These are phyloP conservation scores for Trichomonascus vanleenenianus DNA, from an alignment of 805 yeast species.

Conservation along the genomic window DNA sequence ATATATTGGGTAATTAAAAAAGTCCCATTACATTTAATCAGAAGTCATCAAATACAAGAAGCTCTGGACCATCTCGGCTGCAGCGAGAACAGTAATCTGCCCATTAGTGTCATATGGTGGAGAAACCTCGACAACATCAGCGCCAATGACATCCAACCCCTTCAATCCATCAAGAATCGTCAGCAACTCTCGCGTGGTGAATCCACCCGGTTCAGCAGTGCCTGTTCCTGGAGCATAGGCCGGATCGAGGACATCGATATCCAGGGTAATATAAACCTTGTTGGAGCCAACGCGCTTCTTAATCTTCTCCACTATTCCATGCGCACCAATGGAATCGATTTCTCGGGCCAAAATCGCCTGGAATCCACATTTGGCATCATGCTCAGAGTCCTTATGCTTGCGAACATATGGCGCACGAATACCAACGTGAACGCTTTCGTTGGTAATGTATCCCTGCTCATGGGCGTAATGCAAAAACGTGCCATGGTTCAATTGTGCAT, in stretches of 20 bases:
- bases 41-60: slow-evolving; percentile 1
- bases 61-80: slow-evolving; percentile 40
- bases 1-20: too few species aligned
- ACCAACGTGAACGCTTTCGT: slow-evolving; percentile 51
- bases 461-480: slow-evolving; percentile 64
- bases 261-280: slow-evolving; percentile 43
- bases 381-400: slow-evolving; percentile 42
- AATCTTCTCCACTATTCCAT: slow-evolving; percentile 46
- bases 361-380: slow-evolving; percentile 58
- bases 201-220: slow-evolving; percentile 48
- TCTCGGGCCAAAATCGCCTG: slow-evolving; percentile 59
- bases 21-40: not conserved
- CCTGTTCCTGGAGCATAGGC: slow-evolving; percentile 47
- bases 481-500: slow-evolving; percentile 58
- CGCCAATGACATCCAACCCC: slow-evolving; percentile 58
- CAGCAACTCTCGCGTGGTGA: slow-evolving; percentile 45
- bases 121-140: slow-evolving; percentile 66
- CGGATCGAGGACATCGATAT: slow-evolving; percentile 52
- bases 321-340: slow-evolving; percentile 53
- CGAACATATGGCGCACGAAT: slow-evolving; percentile 54
- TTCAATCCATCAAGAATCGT: slow-evolving; percentile 51
- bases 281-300: slow-evolving; percentile 46
- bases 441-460: slow-evolving; percentile 49
- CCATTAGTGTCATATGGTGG: slow-evolving; percentile 54
- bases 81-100: slow-evolving; percentile 49